phyloP scores from a whole-genome alignment of 129 eudicot genomes.

The Flaveria sonorensis region DNA sequence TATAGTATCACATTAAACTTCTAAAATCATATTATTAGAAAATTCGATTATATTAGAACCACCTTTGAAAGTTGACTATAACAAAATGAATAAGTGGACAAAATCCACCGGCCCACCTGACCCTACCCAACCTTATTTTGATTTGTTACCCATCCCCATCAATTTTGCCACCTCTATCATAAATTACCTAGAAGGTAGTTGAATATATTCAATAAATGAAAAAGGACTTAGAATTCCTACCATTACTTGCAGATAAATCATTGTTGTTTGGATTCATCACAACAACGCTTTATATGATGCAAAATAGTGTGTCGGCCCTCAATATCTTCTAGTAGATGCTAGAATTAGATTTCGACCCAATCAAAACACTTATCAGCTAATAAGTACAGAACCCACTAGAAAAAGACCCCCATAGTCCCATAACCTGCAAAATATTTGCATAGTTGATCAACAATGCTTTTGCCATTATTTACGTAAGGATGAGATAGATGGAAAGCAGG shows the following conservation, averaged over 20 bases:
- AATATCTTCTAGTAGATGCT: not conserved
- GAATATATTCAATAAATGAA: not conserved
- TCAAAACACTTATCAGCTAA: too few relatives aligned
- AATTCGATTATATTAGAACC: not conserved
- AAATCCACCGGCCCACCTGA: not conserved
- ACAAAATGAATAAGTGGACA: not conserved
- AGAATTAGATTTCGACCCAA: not conserved
- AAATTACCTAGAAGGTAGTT: not conserved
- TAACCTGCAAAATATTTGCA: too few relatives aligned
- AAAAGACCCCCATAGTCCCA: too few relatives aligned
- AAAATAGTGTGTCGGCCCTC: not conserved
- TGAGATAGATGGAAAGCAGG: too few relatives aligned
- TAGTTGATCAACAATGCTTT: too few relatives aligned
- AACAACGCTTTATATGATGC: too few relatives aligned
- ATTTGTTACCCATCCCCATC: too few relatives aligned
- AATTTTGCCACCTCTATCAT: not conserved
- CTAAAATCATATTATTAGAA: not conserved
- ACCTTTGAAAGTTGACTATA: not conserved
- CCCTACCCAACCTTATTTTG: not conserved
- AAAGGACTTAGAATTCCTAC: not conserved
- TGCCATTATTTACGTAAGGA: too few relatives aligned
- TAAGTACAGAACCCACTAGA: too few relatives aligned
- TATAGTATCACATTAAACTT: not conserved
- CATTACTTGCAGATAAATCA: not conserved
- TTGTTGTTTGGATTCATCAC: not conserved